Conservation (phyloP, 164 flowering plant species). For the Liquidambar formosana region DNA sequence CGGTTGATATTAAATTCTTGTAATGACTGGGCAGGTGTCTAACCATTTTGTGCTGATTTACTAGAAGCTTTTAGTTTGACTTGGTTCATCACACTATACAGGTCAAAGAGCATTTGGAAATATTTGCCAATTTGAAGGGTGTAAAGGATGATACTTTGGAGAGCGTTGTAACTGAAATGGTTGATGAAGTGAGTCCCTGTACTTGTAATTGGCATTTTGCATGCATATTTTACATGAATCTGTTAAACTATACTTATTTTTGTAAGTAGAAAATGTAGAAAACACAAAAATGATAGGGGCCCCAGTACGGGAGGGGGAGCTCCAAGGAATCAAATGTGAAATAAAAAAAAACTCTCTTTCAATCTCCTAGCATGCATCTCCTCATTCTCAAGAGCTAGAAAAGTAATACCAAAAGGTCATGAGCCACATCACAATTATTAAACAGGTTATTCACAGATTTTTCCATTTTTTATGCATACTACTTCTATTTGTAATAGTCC, state of each 20-base stretch:
- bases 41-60: neutral
- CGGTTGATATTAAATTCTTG: neutral
- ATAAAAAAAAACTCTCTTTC: too few relatives aligned
- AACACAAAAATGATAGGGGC: neutral
- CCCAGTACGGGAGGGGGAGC: neutral
- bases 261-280: neutral
- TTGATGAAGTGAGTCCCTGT: conserved; percentile 72
- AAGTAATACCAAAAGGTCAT: too few relatives aligned
- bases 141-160: conserved; percentile 66
- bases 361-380: too few relatives aligned
- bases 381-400: too few relatives aligned
- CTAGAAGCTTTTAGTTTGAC: neutral
- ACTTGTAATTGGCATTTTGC: neutral
- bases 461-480: too few relatives aligned
- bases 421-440: too few relatives aligned
- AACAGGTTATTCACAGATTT: too few relatives aligned
- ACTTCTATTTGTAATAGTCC: too few relatives aligned
- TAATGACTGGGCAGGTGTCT: too few relatives aligned
- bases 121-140: conserved; percentile 86
- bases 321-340: neutral
- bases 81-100: conserved; percentile 26
- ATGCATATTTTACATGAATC: neutral
- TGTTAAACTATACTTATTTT: neutral
- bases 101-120: conserved; percentile 97
- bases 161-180: conserved; percentile 66